phyloP scores from a whole-genome alignment of 2,329 filamentous ascomycete species.

The Trichoderma pleuroti region DNA sequence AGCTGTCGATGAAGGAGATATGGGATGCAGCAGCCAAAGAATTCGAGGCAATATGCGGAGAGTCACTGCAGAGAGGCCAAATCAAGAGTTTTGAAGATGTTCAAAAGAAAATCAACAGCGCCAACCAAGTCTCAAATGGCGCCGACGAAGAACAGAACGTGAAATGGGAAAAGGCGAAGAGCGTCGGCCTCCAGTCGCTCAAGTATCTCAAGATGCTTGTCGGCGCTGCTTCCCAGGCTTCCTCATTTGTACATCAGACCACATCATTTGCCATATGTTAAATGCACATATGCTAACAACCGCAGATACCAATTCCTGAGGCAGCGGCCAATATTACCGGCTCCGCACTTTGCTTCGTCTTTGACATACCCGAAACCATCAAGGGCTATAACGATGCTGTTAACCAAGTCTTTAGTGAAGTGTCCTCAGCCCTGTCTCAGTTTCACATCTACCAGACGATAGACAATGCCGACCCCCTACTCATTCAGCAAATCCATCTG shows the following conservation, averaged over 20 bases:
- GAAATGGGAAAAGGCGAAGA: background rate
- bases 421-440: background rate
- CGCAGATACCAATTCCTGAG: background rate
- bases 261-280: background rate
- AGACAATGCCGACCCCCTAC: background rate
- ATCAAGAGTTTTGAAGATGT: background rate
- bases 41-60: background rate
- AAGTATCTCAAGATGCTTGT: constrained; percentile 8
- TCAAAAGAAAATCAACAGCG: background rate
- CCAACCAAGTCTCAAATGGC: background rate
- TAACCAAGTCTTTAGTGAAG: constrained; percentile 1
- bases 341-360: background rate
- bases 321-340: background rate
- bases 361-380: background rate
- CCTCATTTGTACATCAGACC: background rate
- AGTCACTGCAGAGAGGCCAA: background rate
- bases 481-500: background rate
- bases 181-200: background rate
- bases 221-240: background rate
- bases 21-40: background rate
- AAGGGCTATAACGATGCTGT: background rate
- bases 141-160: background rate
- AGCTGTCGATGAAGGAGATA: background rate
- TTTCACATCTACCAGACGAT: background rate
- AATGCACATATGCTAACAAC: background rate